Evolutionary conservation across 345 rosid species (phyloP), one percentile per base, ranked within the genome.

Genomic region (Pelargonium nanum): DNA sequence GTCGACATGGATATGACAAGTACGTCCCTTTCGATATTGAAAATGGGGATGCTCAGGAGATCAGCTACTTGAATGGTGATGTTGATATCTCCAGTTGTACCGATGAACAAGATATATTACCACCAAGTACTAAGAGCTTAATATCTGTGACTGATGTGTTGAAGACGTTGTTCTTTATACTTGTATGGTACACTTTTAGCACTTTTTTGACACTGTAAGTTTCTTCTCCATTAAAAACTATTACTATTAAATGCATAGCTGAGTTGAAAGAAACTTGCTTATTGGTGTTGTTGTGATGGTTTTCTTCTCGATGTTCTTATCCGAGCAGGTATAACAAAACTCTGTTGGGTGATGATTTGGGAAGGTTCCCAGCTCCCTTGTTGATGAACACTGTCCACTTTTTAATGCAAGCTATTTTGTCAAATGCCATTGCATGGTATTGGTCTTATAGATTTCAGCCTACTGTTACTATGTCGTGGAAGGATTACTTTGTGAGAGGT

Each of bases 101-200:
- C 58, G 65, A 64, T 15, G 70, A 58, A 64, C 74, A 21, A 19
- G 67, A 73, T 34, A 71, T 64, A 20, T 48, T 68, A 70, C 67
- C 86, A 48, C 57, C 56, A 62, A 67, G 63, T 45, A 66, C 80
- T 10, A 75, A 59, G 66, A 75, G 72, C 65, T 63, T 57, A 57
- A 48, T 87, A 55, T 83, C 90, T 72, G 59, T 78, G n/a, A 78
- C 84, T 26, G 96, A 88, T 70, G 85, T 94, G 60, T 78, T 88
- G 69, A 94, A 87, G 76, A 94, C 97, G 57, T 69, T 94, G 65
- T 89, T 90, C 80, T 81, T 94, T 67, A 88, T 94, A 67, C 95
- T 94, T 76, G 86, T 90, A 60, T 94, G 99, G 99, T 94, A 90
- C 80, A 86, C 92, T 51, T 94, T 87, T 82, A 94, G 99, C 86